phyloP scores from a whole-genome alignment of 2,329 filamentous ascomycete genomes.

The Macroventuria anomochaeta region DNA sequence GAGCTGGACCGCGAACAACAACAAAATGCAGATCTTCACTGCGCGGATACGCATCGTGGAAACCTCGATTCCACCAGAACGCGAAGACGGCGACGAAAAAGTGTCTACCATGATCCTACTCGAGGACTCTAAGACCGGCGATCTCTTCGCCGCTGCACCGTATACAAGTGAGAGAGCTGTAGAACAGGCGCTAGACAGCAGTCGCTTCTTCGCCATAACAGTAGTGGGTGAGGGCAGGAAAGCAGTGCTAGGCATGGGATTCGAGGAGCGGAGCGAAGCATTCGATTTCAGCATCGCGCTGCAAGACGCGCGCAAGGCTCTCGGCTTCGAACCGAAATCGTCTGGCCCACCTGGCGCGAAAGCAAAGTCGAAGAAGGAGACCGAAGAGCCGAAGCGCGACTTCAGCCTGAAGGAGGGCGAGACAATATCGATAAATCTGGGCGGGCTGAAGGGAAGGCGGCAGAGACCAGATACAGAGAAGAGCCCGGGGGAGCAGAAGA shows the following conservation, averaged over 20 bases:
- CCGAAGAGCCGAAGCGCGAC: conserved; percentile 68
- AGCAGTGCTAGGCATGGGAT: conserved; percentile 82
- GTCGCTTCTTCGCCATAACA: conserved; percentile 82
- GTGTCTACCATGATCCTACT: conserved; percentile 79
- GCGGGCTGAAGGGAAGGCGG: conserved; percentile 60
- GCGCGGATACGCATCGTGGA: conserved; percentile 80
- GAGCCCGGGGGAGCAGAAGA: conserved; percentile 40
- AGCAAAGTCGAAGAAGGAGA: conserved; percentile 46
- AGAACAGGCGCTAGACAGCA: conserved; percentile 79
- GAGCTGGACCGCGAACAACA: conserved; percentile 73
- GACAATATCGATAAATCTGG: conserved; percentile 83
- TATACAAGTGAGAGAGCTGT: conserved; percentile 71
- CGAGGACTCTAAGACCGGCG: conserved; percentile 74
- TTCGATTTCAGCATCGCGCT: conserved; percentile 85
- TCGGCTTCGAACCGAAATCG: conserved; percentile 63
- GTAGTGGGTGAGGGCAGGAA: conserved; percentile 80
- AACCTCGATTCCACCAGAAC: conserved; percentile 63
- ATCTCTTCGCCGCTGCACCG: conserved; percentile 83
- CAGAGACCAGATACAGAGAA: conserved; percentile 52
- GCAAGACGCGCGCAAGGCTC: conserved; percentile 75
- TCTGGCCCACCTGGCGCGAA: conserved; percentile 21
- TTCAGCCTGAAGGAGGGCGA: conserved; percentile 89
- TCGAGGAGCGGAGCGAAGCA: conserved; percentile 83
- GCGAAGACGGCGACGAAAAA: conserved; percentile 56
- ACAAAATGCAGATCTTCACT: conserved; percentile 80